Evolutionary conservation across 2,329 filamentous ascomycete species (phyloP).

Genomic region (Pseudonectria foliicola): DNA sequence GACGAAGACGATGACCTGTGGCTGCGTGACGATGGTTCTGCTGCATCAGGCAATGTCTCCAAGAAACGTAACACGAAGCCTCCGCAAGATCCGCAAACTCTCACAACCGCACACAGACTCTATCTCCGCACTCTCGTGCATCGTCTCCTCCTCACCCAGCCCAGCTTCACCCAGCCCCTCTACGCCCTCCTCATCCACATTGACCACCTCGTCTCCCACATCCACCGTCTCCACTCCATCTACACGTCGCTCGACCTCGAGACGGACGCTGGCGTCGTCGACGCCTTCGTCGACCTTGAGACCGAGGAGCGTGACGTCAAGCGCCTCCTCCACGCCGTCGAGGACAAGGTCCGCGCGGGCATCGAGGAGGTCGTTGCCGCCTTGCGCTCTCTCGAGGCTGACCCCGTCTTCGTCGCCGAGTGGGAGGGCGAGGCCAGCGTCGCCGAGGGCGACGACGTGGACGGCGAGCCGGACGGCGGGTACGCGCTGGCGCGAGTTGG

Average conservation of each 20-base stretch:
- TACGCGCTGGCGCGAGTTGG: slow-evolving; percentile 69
- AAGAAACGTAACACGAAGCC: slow-evolving; percentile 15
- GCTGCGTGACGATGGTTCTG: slow-evolving; percentile 13
- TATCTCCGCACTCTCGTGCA: slow-evolving; percentile 66
- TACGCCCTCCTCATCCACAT: slow-evolving; percentile 63
- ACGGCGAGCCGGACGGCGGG: slow-evolving; percentile 18
- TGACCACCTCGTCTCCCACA: slow-evolving; percentile 74
- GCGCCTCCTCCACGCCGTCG: slow-evolving; percentile 55
- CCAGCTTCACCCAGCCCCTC: slow-evolving; percentile 55
- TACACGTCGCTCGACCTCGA: slow-evolving; percentile 77
- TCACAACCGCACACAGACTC: slow-evolving; percentile 69
- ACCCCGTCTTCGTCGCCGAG: slow-evolving; percentile 37
- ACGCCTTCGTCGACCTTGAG: slow-evolving; percentile 62
- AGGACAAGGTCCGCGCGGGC: slow-evolving; percentile 57
- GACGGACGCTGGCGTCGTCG: slow-evolving; percentile 72
- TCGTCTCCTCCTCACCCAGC: slow-evolving; percentile 58
- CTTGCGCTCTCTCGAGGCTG: slow-evolving; percentile 38
- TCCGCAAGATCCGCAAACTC: slow-evolving; percentile 71
- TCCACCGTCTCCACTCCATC: slow-evolving; percentile 66
- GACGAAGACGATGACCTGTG: slow-evolving; percentile 24
- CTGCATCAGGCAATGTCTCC: slow-evolving; percentile 13
- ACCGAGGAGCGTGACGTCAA: slow-evolving; percentile 66
- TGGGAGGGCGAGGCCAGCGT: slow-evolving; percentile 30
- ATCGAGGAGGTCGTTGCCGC: slow-evolving; percentile 60
- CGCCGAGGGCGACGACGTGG: slow-evolving; percentile 34